These are phyloP conservation scores for Hemileccinum impolitum DNA, from an alignment of 768 basidiomycete species.

Conservation along the genomic window DNA sequence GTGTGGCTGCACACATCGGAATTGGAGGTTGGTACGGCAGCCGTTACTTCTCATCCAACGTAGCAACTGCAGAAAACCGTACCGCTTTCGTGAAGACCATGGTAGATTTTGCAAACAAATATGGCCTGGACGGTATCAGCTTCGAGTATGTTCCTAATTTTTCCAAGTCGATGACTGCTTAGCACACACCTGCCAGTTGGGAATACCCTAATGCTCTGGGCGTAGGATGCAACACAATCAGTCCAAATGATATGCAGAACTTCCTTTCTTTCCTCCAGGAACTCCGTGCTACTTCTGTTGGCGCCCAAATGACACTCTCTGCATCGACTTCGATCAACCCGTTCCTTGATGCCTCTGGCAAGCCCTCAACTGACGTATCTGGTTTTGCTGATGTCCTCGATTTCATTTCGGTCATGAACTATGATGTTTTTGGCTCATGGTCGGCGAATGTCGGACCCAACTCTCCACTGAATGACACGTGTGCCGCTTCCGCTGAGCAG, in stretches of 20 bases:
- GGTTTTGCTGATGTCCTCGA: conserved; percentile 69
- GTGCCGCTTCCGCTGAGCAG: conserved; percentile 55
- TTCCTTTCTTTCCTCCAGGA: conserved; percentile 72
- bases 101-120: conserved; percentile 43
- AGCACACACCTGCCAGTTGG: conserved; percentile 53
- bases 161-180: background rate
- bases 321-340: conserved; percentile 66
- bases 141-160: conserved; percentile 22
- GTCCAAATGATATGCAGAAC: conserved; percentile 62
- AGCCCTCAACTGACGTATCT: conserved; percentile 67
- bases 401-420: conserved; percentile 65
- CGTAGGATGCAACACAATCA: conserved; percentile 64
- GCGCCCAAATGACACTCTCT: conserved; percentile 58
- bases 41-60: conserved; percentile 56
- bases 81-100: conserved; percentile 63
- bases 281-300: conserved; percentile 53
- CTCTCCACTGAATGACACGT: conserved; percentile 76
- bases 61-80: conserved; percentile 54
- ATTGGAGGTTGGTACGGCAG: conserved; percentile 75
- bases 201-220: conserved; percentile 75
- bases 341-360: conserved; percentile 57
- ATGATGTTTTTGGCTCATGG: conserved; percentile 57
- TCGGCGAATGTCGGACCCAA: conserved; percentile 66
- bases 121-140: conserved; percentile 54
- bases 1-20: conserved; percentile 53